Evolutionary conservation across 176 grass and related monocot genomes (phyloP), one percentile per base, ranked within the genome.

Genomic region (Puccinellia tenuiflora): DNA sequence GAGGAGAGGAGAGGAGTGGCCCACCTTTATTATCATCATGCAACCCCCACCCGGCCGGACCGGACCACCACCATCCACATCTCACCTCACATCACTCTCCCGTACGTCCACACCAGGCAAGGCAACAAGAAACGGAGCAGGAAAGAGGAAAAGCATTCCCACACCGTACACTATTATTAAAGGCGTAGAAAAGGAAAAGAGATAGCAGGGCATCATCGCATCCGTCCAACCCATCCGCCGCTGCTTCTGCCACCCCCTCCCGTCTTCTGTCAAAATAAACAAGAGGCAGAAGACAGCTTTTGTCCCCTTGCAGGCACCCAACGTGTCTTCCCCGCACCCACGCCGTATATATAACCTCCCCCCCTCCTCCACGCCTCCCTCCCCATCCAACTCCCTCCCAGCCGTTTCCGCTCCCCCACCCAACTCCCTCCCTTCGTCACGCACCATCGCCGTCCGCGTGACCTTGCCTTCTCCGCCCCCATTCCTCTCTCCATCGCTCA

Each of bases 231-330:
- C 78, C 21, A 37, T 61, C 57, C 34, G 65, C 69, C 55, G 64
- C 48, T 68, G n/a, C 26, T 34, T 31, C 50, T 11, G 9, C 40
- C 9, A 43, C 5, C 39, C 39, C 1, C 6, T 37, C 34, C 4
- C 20, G 28, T 60, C 81, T n/a, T n/a, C n/a, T n/a, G 78, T 64
- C 73, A 43, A 86, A 72, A 89, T 83, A 83, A 85, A 55, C 79
- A 51, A 78, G 73, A 81, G 47, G 5, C 77, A 66, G 77, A n/a
- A n/a, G n/a, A 74, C 88, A 90, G 79, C 79, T 73, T 86, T 86
- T 90, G 88, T 90, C 79, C 79, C 83, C 88, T 83, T 78, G 62
- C 77, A 81, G 51, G 70, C 82, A 25, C 80, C 66, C 77, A 72
- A 77, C 88, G 83, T 85, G 83, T 81, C 78, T 69, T 68, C 76